phyloP scores from a whole-genome alignment of 768 basidiomycete species.

The Sporobolomyces pararoseus region DNA sequence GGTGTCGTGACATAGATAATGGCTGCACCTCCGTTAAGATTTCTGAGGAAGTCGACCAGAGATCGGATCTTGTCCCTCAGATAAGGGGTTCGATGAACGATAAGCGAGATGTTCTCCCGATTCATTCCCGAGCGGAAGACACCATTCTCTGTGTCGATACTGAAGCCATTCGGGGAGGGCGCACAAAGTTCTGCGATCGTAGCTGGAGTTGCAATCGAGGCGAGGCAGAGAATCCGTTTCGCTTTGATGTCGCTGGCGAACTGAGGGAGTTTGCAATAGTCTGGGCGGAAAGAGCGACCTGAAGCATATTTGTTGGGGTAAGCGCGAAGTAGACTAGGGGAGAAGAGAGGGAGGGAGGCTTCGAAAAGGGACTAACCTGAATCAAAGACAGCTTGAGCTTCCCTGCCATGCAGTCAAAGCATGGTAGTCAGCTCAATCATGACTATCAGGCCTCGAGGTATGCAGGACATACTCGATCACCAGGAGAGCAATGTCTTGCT shows the following conservation, averaged over 20 bases:
- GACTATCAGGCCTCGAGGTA: too few species aligned
- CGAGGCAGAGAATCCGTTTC: conserved; percentile 54
- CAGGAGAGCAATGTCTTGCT: conserved; percentile 54
- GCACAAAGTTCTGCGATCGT: conserved; percentile 55
- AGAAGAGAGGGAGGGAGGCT: too few species aligned
- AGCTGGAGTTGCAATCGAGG: conserved; percentile 52
- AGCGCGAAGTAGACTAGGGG: too few species aligned
- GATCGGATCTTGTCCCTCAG: conserved; percentile 50
- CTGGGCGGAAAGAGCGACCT: conserved; percentile 54
- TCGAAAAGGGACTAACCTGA: conserved; percentile 3
- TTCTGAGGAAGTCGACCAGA: conserved; percentile 51
- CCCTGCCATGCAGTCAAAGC: too few species aligned
- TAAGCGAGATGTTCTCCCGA: conserved; percentile 50
- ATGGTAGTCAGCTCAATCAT: too few species aligned
- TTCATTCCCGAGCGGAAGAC: conserved; percentile 55
- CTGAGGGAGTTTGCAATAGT: conserved; percentile 52
- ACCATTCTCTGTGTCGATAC: conserved; percentile 51
- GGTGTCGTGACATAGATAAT: conserved; percentile 57
- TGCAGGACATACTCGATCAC: conserved; percentile 55
- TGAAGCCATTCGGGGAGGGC: conserved; percentile 48
- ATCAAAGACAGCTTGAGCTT: conserved; percentile 31
- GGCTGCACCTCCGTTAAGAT: conserved; percentile 50
- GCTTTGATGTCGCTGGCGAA: conserved; percentile 55
- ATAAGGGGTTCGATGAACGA: conserved; percentile 47
- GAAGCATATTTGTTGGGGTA: too few species aligned